Conservation (phyloP, 371 early-diverging fungal species). For the Umbelopsis sp. region DNA sequence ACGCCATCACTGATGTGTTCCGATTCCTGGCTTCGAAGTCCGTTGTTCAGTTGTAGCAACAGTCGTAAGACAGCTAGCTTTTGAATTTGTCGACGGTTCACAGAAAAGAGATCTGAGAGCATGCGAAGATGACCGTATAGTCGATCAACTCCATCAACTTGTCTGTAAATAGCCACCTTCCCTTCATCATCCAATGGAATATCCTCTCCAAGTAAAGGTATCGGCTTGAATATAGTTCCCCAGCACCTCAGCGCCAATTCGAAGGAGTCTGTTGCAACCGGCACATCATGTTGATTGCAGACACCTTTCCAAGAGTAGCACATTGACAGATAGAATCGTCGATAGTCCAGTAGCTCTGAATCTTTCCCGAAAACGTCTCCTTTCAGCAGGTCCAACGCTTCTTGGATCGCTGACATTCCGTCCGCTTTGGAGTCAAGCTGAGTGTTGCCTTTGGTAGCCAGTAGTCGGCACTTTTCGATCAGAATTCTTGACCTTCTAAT, state of each 20-base stretch:
- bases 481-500: constrained; percentile 41
- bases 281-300: constrained; percentile 38
- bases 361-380: constrained; percentile 33
- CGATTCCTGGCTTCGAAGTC: constrained; percentile 29
- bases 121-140: constrained; percentile 48
- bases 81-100: constrained; percentile 43
- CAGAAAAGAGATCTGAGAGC: constrained; percentile 54
- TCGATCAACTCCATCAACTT: constrained; percentile 43
- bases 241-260: constrained; percentile 58
- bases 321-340: constrained; percentile 59
- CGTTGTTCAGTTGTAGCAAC: constrained; percentile 51
- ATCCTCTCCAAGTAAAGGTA: constrained; percentile 17
- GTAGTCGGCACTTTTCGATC: constrained; percentile 2
- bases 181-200: background rate
- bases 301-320: constrained; percentile 64
- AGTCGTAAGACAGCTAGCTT: constrained; percentile 50
- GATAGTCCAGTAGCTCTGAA: constrained; percentile 40
- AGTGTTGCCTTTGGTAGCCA: constrained; percentile 22
- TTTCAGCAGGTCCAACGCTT: background rate
- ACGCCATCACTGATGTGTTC: constrained; percentile 52
- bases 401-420: background rate
- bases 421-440: constrained; percentile 29
- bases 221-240: constrained; percentile 49
- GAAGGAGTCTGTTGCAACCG: constrained; percentile 42
- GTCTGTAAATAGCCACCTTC: constrained; percentile 2